Conservation (phyloP, 331 rosid genomes). For the Phaseolus coccineus region DNA sequence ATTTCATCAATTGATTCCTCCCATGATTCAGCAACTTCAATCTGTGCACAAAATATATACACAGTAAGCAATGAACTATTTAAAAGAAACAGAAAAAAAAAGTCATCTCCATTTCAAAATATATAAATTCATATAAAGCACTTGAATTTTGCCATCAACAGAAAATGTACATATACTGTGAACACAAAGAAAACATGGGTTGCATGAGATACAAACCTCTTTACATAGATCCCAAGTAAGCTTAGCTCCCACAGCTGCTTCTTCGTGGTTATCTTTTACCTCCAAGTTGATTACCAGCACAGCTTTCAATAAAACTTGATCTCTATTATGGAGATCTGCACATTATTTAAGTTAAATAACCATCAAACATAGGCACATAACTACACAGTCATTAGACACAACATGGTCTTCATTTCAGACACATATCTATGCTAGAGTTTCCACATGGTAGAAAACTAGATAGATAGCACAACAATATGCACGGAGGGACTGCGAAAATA, state of each 20-base stretch:
- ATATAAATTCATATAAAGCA: neutral
- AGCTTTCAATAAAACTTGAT: constrained; percentile 70
- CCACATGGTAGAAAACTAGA: constrained; percentile 15
- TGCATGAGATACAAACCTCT: constrained; percentile 59
- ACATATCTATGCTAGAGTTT: neutral
- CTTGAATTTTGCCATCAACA: neutral
- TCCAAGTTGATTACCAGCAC: constrained; percentile 89
- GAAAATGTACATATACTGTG: neutral
- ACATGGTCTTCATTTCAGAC: constrained; percentile 22
- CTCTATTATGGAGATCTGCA: constrained; percentile 85
- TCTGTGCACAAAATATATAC: constrained; percentile 50
- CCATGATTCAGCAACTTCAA: constrained; percentile 86
- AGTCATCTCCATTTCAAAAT: constrained; percentile 27
- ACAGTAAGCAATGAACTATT: neutral
- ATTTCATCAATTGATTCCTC: constrained; percentile 90
- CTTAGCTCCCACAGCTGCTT: constrained; percentile 91
- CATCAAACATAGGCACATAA: constrained; percentile 32
- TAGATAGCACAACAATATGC: constrained; percentile 14
- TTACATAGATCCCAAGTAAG: constrained; percentile 83
- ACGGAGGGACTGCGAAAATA: constrained; percentile 14
- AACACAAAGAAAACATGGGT: neutral
- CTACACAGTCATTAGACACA: constrained; percentile 6
- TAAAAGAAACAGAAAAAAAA: neutral
- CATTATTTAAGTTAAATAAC: constrained; percentile 29
- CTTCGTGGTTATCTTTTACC: constrained; percentile 98